Base-by-base conservation (phyloP, 345 rosid species). In the Sisymbrium altissimum region DNA sequence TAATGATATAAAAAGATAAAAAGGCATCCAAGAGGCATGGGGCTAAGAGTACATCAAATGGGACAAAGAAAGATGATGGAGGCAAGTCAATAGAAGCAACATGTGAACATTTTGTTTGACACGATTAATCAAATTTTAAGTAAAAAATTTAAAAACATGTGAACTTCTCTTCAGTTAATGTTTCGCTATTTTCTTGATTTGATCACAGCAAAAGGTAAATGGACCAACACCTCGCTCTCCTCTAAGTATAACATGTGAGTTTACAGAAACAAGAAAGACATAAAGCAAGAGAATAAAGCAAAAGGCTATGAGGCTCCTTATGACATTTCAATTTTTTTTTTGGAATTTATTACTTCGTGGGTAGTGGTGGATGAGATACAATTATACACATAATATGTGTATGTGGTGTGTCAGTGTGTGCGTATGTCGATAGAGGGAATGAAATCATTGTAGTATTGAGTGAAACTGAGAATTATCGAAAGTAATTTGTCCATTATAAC, bases 51-150 rank as follows among this genome's bases (percentile, higher is more conserved):
- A 70, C 71, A 77, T 77, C 76, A 71, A 45, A 77, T 70, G 68
- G 39, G 80, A 77, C 80, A 77, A 77, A 10, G 56, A 36, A 64
- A 70, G 76, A 57, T 64, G 76, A 77, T 70, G 67, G 76, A 45
- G 61, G 76, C 76, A 77, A 71, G 80, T 77, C 72, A 77, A 70
- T 70, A n/a, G 72, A 39, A 64, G 72, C 72, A 70, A 70, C 80
- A 76, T 76, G 74, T 68, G 74, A 75, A 60, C 69, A 50, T 49
- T 30, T 66, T 48, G 57, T 53, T 36, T 21, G 19, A 68, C 46
- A 41, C 38, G 5, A 60, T 48, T 19, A 10, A 27, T 49, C 27
- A 39, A 49, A 44, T 49, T n/a, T 12, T 4, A 46, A 17, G 59
- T 56, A 11, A 44, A 23, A 23, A 23, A 23, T n/a, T 14, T 1